phyloP scores from a whole-genome alignment of 257 asterid genomes.

The Cruciata laevipes region DNA sequence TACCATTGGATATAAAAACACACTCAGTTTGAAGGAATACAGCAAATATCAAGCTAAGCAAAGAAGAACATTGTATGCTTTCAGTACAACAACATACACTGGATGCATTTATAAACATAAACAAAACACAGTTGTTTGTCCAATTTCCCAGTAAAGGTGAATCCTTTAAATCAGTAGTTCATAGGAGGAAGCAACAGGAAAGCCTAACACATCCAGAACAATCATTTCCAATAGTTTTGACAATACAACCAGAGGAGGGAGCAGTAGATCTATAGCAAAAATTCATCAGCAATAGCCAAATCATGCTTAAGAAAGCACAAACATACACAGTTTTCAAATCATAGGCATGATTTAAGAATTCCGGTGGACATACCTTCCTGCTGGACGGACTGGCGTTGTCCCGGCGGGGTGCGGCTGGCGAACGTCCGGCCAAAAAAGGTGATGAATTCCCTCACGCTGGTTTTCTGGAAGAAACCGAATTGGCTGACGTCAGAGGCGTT shows the following conservation, averaged over 20 bases:
- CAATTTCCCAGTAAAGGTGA: not conserved
- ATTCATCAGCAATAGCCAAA: not conserved
- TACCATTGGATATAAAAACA: slow-evolving; percentile 13
- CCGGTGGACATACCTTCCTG: slow-evolving; percentile 49
- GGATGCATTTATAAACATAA: not conserved
- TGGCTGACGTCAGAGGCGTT: slow-evolving; percentile 65
- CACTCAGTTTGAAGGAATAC: slow-evolving; percentile 13
- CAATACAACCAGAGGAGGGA: not conserved
- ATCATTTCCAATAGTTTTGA: not conserved
- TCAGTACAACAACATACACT: too few species aligned
- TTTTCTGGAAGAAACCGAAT: slow-evolving; percentile 83
- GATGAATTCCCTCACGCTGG: slow-evolving; percentile 70
- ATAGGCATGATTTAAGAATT: not conserved
- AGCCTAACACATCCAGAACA: not conserved
- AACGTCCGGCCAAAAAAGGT: slow-evolving; percentile 82
- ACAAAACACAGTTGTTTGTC: not conserved
- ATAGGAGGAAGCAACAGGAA: not conserved
- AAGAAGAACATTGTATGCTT: too few species aligned
- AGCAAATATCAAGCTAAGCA: not conserved
- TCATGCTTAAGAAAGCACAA: not conserved
- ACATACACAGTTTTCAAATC: not conserved
- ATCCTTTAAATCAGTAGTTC: not conserved
- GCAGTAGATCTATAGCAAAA: not conserved
- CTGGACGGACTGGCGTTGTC: slow-evolving; percentile 85
- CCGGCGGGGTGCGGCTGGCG: slow-evolving; percentile 64